Base-by-base conservation (phyloP, 345 rosid species). In the Eucalyptus sp. region DNA sequence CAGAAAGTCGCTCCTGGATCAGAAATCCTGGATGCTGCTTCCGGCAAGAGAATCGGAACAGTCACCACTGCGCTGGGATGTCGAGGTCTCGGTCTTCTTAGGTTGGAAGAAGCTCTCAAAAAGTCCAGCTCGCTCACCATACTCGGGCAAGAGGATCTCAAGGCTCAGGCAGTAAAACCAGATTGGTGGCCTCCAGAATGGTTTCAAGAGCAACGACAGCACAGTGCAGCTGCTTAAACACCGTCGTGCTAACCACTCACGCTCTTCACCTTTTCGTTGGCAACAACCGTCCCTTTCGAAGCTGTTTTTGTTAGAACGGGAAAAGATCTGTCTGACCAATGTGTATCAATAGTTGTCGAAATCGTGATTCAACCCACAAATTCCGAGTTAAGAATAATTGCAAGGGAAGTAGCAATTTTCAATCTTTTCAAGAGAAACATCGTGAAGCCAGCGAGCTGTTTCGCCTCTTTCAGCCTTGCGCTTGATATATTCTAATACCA, bases 131-230 rank as follows among this genome's bases (percentile, higher is more conserved):
- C 92, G 11, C 91, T 97, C 88, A 86, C 86, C 44, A 64, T 98
- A 48, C 91, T 89, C 44, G 97, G 96, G 31, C 92, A 90, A 89
- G 94, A 94, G 66, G 94, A 90, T 29, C 91, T 98, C 86, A 94
- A 92, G 89, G 96, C 95, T 8, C 93, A 94, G 94, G 95, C 96
- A 27, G 86, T 90, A 25, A 94, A 92, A 90, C 99, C 99, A 17
- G 90, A 91, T 84, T 97, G 98, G 99, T 98, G 98, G 99, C 98
- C 97, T 12, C 60, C 90, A 29, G 94, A 94, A 89, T 97, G 99
- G 99, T 93, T 92, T 89, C 94, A 87, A 52, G 92, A 93, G 89
- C 87, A 92, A 89, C 92, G 91, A 81, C 92, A 91, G 52, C 90
- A 90, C 58, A 89, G 87, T 86, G 93, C 93, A 3, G 88, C 89